These are phyloP conservation scores for Spathaspora sp. DNA, from an alignment of 805 yeast genomes.

Conservation along the genomic window DNA sequence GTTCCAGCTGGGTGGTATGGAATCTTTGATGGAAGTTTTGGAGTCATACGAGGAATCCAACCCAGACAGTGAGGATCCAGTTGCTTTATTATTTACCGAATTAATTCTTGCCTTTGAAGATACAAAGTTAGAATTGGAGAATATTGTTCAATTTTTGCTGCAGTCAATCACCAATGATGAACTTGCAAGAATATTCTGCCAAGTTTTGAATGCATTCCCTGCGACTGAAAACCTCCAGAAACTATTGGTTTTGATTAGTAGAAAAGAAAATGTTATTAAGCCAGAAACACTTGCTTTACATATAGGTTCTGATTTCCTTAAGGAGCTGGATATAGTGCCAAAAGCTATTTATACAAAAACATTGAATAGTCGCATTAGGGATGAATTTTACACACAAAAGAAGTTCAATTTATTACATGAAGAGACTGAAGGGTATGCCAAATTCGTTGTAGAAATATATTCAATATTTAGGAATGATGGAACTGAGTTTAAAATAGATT, in stretches of 20 bases:
- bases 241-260: slow-evolving; percentile 19
- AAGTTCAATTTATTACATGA: slow-evolving; percentile 70
- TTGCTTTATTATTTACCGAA: slow-evolving; percentile 31
- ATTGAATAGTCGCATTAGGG: slow-evolving; percentile 33
- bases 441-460: slow-evolving; percentile 49
- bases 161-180: slow-evolving; percentile 27
- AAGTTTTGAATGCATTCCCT: slow-evolving; percentile 37
- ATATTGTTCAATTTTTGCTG: slow-evolving; percentile 20
- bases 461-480: slow-evolving; percentile 36
- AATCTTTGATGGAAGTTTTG: slow-evolving; percentile 26
- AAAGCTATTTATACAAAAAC: slow-evolving; percentile 30
- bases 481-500: slow-evolving; percentile 37
- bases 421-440: slow-evolving; percentile 75
- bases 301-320: slow-evolving; percentile 26
- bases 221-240: slow-evolving; percentile 15
- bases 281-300: slow-evolving; percentile 27
- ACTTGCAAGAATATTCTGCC: slow-evolving; percentile 33
- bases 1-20: slow-evolving; percentile 28
- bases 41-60: slow-evolving; percentile 21
- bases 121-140: slow-evolving; percentile 10
- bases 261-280: slow-evolving; percentile 23
- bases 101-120: slow-evolving; percentile 25
- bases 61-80: slow-evolving; percentile 12
- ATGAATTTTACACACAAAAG: slow-evolving; percentile 45
- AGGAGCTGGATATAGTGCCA: slow-evolving; percentile 27